Conservation (phyloP, 768 basidiomycete genomes). For the Auricularia auricula-judae region DNA sequence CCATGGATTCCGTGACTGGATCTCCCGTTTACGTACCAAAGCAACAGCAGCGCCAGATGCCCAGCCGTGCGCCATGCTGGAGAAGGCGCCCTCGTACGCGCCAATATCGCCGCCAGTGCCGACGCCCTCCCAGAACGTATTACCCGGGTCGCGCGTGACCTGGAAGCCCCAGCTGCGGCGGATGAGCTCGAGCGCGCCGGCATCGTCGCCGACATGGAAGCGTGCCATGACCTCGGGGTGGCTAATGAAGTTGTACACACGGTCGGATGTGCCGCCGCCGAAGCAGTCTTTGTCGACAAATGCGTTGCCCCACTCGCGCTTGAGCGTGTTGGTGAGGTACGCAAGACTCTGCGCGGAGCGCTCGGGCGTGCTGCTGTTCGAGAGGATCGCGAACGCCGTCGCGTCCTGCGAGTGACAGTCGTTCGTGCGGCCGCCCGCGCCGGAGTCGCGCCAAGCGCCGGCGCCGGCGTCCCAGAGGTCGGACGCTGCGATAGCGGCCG, state of each 20-base stretch:
- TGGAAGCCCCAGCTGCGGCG: background rate
- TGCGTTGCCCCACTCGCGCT: background rate
- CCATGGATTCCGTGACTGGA: background rate
- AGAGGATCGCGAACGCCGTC: background rate
- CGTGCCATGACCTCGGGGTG: background rate
- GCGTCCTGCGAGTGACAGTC: conserved; percentile 1
- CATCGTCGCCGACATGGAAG: background rate
- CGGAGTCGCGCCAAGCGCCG: background rate
- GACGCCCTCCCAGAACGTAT: background rate
- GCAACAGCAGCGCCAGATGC: background rate
- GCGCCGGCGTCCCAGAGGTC: background rate
- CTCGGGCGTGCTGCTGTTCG: background rate
- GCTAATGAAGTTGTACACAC: background rate
- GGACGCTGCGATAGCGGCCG: background rate
- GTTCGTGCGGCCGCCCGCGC: background rate
- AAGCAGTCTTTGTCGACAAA: background rate
- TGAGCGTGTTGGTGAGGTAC: background rate
- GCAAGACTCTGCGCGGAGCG: background rate
- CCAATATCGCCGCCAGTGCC: background rate
- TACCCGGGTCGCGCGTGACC: background rate
- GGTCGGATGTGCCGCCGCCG: background rate
- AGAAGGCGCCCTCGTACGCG: background rate
- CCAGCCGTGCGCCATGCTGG: background rate
- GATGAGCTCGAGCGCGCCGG: conserved; percentile 1
- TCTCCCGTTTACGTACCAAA: background rate